Percentiles rank a stretch among this genome's conserved stretches.
Conservation (phyloP, 139 green algal species). For the Micromonas commoda region DNA sequence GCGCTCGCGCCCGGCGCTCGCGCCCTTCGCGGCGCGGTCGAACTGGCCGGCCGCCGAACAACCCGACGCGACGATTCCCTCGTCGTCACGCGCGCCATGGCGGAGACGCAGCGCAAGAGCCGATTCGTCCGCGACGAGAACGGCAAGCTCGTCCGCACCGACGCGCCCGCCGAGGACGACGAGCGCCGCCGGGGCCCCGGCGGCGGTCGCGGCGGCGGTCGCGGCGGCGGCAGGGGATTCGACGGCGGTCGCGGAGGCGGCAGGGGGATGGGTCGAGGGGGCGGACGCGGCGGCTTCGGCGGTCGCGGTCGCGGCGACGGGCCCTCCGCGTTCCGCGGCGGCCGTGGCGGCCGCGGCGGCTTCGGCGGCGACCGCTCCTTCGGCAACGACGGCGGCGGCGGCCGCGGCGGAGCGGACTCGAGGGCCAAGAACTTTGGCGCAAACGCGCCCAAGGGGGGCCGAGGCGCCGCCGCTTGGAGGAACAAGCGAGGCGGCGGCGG, state of each 20-base stretch:
- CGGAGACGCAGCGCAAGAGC: background rate
- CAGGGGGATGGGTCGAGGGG: background rate
- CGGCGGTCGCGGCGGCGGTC: background rate
- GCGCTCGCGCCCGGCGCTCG: background rate
- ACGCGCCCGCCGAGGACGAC: background rate
- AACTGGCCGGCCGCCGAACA: background rate
- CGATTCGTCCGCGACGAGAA: background rate
- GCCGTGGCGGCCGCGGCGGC: background rate
- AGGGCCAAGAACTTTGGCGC: background rate
- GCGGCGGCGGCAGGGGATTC: slow-evolving; percentile 1
- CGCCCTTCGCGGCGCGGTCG: slow-evolving; percentile 64
- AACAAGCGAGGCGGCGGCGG: background rate
- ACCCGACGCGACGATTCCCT: background rate
- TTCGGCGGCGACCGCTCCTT: background rate
- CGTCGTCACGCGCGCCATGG: background rate
- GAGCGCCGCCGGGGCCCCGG: background rate
- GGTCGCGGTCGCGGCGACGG: background rate
- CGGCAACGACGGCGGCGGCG: background rate
- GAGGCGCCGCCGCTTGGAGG: background rate
- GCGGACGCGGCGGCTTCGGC: background rate
- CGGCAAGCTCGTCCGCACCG: background rate
- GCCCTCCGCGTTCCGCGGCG: background rate
- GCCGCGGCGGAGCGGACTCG: background rate
- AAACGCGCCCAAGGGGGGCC: background rate
- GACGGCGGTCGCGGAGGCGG: background rate